These are phyloP conservation scores for Pisolithus thermaeus DNA, from an alignment of 1,284 basidiomycete species.

Conservation along the genomic window DNA sequence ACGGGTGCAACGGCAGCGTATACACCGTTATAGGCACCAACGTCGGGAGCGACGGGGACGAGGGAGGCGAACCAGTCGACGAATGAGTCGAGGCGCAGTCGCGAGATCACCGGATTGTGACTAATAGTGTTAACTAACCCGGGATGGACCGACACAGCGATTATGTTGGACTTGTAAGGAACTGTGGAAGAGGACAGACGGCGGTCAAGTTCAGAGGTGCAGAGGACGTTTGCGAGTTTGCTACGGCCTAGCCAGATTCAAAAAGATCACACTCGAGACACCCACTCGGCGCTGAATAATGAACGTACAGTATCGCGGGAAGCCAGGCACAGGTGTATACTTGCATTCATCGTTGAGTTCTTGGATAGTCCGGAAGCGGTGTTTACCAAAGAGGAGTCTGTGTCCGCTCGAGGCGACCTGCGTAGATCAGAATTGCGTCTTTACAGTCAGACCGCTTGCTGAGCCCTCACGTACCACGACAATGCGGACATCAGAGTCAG, in stretches of 20 bases:
- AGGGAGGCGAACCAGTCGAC: slow-evolving; percentile 23
- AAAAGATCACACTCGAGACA: too few relatives aligned
- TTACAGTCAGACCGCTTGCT: too few relatives aligned
- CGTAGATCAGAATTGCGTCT: not conserved
- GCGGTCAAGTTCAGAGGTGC: slow-evolving; percentile 34
- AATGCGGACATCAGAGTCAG: slow-evolving; percentile 45
- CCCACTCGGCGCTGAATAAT: too few relatives aligned
- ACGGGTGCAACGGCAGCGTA: slow-evolving; percentile 43
- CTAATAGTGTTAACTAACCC: slow-evolving; percentile 39
- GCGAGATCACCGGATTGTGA: slow-evolving; percentile 12
- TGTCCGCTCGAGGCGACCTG: slow-evolving; percentile 24
- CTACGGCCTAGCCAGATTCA: not conserved
- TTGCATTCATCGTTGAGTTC: slow-evolving; percentile 36
- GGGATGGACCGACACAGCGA: slow-evolving; percentile 31
- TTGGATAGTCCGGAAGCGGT: slow-evolving; percentile 33
- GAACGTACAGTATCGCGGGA: slow-evolving; percentile 33
- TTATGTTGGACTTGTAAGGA: slow-evolving; percentile 23
- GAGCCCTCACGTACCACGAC: slow-evolving; percentile 34
- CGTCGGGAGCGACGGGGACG: slow-evolving; percentile 33
- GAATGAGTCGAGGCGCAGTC: slow-evolving; percentile 18
- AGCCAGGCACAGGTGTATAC: slow-evolving; percentile 19
- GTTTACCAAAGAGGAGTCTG: slow-evolving; percentile 10
- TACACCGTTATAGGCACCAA: slow-evolving; percentile 37
- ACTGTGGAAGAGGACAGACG: slow-evolving; percentile 21
- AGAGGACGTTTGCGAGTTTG: slow-evolving; percentile 32